Base-by-base conservation (phyloP, 2,329 filamentous ascomycete species). In the Pseudocercospora fuligena region DNA sequence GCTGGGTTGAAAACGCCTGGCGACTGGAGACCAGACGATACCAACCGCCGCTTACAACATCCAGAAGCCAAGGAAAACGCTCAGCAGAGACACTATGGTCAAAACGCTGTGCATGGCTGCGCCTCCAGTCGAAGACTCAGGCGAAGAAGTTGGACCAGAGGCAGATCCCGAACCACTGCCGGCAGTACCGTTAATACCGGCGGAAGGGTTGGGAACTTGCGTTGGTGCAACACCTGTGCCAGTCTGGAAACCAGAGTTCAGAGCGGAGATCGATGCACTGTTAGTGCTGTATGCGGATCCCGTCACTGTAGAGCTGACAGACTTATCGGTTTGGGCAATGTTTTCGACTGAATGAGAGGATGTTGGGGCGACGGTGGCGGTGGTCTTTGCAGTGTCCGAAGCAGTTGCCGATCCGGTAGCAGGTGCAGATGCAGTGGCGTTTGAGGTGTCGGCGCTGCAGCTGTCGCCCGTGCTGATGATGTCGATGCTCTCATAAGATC, bases 401-500 rank as follows among this genome's bases (percentile, higher is more conserved):
- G 59, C 53, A 29, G 65, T 63, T 27, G 59, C 58, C 21, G 63
- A 58, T 4, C 60, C 65, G 31, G 66, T 61, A 21, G 46, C 43
- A 14, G 65, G 54, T n/a, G 56, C 58, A 58, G 64, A 56, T 56
- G 56, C 54, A 33, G 61, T 64, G 46, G 57, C 68, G 4, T 14
- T 36, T 16, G 33, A 36, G 11, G 67, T 68, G 36, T 72, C 67
- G 23, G 75, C 73, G 31, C 74, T 74, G 59, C 78, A 78, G 6
- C 74, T 70, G 40, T 73, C 72, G 64, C 78, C 75, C 7, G 53
- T 66, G 19, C 49, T 73, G 65, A 76, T 76, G 63, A 82, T 75
- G 66, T 83, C 78, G 75, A 87, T 87, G 74, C 81, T 83, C 69
- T 83, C 66, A 66, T 74, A 86, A 62, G 71, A 76, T 49, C 85